Evolutionary conservation across 371 early-diverging fungal species (phyloP).

Genomic region (Circinella umbellata): DNA sequence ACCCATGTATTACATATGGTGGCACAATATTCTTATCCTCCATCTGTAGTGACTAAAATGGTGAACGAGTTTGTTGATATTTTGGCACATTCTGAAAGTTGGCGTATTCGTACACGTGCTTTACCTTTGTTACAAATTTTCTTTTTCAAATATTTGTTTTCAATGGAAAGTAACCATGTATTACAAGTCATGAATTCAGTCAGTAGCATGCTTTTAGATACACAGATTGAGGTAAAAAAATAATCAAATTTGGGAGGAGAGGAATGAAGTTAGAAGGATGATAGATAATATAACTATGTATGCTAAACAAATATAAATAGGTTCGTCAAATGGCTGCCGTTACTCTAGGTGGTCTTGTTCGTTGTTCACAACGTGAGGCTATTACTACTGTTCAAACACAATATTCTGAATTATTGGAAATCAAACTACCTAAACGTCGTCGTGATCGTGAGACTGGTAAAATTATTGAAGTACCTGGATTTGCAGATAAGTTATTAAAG

Average conservation of each 20-base stretch:
- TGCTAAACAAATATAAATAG: conserved; percentile 29
- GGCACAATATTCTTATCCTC: conserved; percentile 63
- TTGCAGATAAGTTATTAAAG: conserved; percentile 64
- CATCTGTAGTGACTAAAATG: conserved; percentile 50
- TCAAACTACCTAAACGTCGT: conserved; percentile 50
- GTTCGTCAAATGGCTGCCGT: conserved; percentile 84
- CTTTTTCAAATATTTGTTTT: conserved; percentile 76
- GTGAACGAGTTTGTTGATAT: conserved; percentile 62
- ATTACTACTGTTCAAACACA: conserved; percentile 58
- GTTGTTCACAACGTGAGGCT: conserved; percentile 83
- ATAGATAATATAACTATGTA: too few species aligned
- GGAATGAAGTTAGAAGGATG: too few species aligned
- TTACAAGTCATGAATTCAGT: conserved; percentile 68
- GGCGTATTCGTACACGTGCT: conserved; percentile 76
- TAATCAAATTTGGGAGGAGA: neutral
- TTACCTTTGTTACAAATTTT: conserved; percentile 82
- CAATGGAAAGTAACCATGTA: conserved; percentile 55
- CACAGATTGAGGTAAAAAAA: conserved; percentile 75
- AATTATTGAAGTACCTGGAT: conserved; percentile 53
- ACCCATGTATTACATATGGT: conserved; percentile 55
- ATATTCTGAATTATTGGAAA: conserved; percentile 37
- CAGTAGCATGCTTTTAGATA: conserved; percentile 67
- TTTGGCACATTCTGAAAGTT: conserved; percentile 61
- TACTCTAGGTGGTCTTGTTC: conserved; percentile 84
- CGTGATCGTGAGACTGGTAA: conserved; percentile 48